Percentiles rank a stretch among this genome's conserved stretches.
Evolutionary conservation across 2,329 filamentous ascomycete genomes (phyloP).

Genomic region (Tetracladium maxilliforme): DNA sequence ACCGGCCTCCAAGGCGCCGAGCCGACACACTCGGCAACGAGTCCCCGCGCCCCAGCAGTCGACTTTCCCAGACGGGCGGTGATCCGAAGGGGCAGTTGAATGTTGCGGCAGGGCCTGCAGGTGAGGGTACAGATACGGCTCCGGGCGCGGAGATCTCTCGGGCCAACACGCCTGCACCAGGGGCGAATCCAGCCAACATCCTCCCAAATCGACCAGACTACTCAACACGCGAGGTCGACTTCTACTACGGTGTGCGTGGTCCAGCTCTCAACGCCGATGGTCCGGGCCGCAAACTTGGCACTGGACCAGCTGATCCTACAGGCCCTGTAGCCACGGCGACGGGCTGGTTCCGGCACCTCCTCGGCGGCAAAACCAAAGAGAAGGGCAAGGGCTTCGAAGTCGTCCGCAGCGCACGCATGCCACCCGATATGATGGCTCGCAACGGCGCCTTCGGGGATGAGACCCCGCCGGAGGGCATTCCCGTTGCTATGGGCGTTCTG

Average conservation of each 20-base stretch:
- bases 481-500: slow-evolving; percentile 27
- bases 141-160: slow-evolving; percentile 23
- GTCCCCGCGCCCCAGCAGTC: too few relatives aligned
- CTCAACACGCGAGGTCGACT: slow-evolving; percentile 86
- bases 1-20: slow-evolving; percentile 78
- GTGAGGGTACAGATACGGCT: slow-evolving; percentile 35
- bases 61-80: too few relatives aligned
- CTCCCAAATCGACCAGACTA: slow-evolving; percentile 63
- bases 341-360: slow-evolving; percentile 71
- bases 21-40: too few relatives aligned
- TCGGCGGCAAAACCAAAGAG: slow-evolving; percentile 80
- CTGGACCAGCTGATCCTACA: slow-evolving; percentile 87
- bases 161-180: slow-evolving; percentile 26
- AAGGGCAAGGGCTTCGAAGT: slow-evolving; percentile 96
- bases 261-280: slow-evolving; percentile 72
- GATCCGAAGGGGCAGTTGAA: slow-evolving; percentile 3
- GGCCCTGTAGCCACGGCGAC: slow-evolving; percentile 79
- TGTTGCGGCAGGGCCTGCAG: slow-evolving; percentile 11
- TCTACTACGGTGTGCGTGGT: slow-evolving; percentile 88
- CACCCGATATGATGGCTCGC: slow-evolving; percentile 52
- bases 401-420: slow-evolving; percentile 77
- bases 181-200: slow-evolving; percentile 20
- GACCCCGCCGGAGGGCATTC: slow-evolving; percentile 50
- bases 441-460: slow-evolving; percentile 44
- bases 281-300: slow-evolving; percentile 74